Evolutionary conservation across 345 rosid genomes (phyloP).

Genomic region (Heritiera fomes): DNA sequence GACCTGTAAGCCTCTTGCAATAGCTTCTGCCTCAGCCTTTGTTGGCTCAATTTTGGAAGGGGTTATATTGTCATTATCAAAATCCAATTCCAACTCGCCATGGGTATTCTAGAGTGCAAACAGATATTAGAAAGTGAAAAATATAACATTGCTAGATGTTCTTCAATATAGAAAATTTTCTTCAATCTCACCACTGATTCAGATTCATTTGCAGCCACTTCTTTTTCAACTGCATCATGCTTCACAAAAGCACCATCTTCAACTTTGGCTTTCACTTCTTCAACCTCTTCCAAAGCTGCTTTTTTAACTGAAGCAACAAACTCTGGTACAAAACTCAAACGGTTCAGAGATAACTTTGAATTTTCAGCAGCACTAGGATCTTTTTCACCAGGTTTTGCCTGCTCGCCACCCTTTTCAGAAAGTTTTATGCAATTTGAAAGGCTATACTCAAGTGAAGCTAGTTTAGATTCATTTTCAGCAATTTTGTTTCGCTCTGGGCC

Average conservation of each 20-base stretch:
- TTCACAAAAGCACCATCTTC: constrained; percentile 39
- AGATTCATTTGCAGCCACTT: constrained; percentile 35
- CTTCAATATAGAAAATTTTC: constrained; percentile 17
- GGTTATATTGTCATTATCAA: constrained; percentile 55
- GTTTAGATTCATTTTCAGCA: constrained; percentile 30
- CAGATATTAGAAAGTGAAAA: constrained; percentile 30
- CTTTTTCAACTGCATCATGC: constrained; percentile 41
- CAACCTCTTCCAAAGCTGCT: constrained; percentile 81
- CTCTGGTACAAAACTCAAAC: constrained; percentile 59
- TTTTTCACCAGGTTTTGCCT: constrained; percentile 37
- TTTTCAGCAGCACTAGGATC: constrained; percentile 44
- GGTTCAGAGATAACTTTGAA: constrained; percentile 44
- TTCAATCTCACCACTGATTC: constrained; percentile 61
- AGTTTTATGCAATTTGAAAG: constrained; percentile 27
- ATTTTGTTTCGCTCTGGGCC: constrained; percentile 26
- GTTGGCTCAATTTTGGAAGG: constrained; percentile 82
- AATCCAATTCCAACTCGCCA: constrained; percentile 66
- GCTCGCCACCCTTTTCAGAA: constrained; percentile 31
- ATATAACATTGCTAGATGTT: constrained; percentile 15
- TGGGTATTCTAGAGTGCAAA: constrained; percentile 53
- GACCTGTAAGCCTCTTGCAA: constrained; percentile 89
- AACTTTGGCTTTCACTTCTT: constrained; percentile 62
- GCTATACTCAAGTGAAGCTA: constrained; percentile 25
- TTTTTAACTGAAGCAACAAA: constrained; percentile 68
- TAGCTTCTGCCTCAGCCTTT: constrained; percentile 94